phyloP scores from a whole-genome alignment of 2,329 filamentous ascomycete genomes.

The Exserohilum turcica region DNA sequence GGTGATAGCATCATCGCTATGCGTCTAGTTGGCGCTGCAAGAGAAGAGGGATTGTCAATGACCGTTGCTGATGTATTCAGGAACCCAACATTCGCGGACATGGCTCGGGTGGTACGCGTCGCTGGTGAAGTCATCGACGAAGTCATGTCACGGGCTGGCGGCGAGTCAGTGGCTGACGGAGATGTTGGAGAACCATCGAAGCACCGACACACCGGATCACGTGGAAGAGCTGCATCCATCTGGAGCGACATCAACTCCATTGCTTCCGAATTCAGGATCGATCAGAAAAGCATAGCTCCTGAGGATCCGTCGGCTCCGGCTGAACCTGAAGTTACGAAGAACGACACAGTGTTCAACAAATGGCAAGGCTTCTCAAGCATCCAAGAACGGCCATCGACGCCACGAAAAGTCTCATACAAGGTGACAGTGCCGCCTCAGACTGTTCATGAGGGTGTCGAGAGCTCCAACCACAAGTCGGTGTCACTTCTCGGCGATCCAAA shows the following conservation, averaged over 20 bases:
- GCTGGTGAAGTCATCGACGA: slow-evolving; percentile 44
- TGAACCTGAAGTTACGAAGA: slow-evolving; percentile 16
- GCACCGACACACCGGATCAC: slow-evolving; percentile 15
- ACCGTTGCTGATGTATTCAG: slow-evolving; percentile 45
- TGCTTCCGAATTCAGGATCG: slow-evolving; percentile 33
- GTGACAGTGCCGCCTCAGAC: slow-evolving; percentile 30
- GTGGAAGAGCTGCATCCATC: slow-evolving; percentile 27
- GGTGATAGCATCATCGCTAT: slow-evolving; percentile 45
- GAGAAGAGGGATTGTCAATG: slow-evolving; percentile 42
- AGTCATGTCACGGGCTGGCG: slow-evolving; percentile 41
- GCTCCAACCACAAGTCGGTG: slow-evolving; percentile 26
- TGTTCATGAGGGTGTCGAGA: slow-evolving; percentile 33
- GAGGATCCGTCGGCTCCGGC: slow-evolving; percentile 9
- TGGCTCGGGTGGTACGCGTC: slow-evolving; percentile 41
- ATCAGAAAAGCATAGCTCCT: slow-evolving; percentile 11
- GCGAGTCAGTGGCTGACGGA: slow-evolving; percentile 15
- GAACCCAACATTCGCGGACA: slow-evolving; percentile 42
- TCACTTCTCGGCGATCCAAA: slow-evolving; percentile 42
- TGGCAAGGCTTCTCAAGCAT: slow-evolving; percentile 31
- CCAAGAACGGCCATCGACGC: slow-evolving; percentile 13
- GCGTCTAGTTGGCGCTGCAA: slow-evolving; percentile 41
- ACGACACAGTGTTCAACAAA: slow-evolving; percentile 31
- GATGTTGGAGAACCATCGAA: slow-evolving; percentile 1
- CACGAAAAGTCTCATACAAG: slow-evolving; percentile 20
- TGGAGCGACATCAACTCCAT: slow-evolving; percentile 41